phyloP scores from a whole-genome alignment of 148 eudicot species.

The Diospyros kaki region DNA sequence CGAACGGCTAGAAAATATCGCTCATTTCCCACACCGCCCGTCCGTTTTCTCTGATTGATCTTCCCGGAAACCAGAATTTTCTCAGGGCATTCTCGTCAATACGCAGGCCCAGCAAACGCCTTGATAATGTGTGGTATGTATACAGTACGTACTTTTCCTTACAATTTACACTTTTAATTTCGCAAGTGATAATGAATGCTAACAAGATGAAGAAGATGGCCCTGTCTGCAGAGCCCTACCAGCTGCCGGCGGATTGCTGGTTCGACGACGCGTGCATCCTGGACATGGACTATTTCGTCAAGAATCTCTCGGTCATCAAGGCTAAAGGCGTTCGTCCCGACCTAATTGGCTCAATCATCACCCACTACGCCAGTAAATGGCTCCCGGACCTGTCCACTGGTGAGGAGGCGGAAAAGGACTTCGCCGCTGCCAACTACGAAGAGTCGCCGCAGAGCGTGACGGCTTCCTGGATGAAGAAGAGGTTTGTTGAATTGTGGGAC shows the following conservation, averaged over 20 bases:
- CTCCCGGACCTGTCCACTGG: conserved; percentile 64
- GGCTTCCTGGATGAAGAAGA: conserved; percentile 53
- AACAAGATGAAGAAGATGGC: conserved; percentile 16
- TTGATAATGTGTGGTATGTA: not conserved
- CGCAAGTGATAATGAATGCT: not conserved
- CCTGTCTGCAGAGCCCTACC: conserved; percentile 22
- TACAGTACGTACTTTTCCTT: not conserved
- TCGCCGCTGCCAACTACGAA: not conserved
- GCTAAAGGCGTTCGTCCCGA: conserved; percentile 70
- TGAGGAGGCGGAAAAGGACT: not conserved
- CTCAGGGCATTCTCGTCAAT: not conserved
- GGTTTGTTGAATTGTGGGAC: too few relatives aligned
- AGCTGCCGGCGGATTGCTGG: conserved; percentile 32
- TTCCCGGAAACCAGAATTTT: not conserved
- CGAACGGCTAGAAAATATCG: not conserved
- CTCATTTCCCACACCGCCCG: conserved; percentile 1
- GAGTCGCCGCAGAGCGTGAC: conserved; percentile 36
- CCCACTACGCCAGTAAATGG: conserved; percentile 73
- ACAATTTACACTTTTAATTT: too few relatives aligned
- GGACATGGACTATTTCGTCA: conserved; percentile 76
- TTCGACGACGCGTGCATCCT: conserved; percentile 48
- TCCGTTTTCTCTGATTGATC: not conserved
- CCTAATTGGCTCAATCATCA: conserved; percentile 72
- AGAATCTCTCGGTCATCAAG: conserved; percentile 53
- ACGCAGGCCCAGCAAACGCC: not conserved